phyloP scores from a whole-genome alignment of 371 early-diverging fungal genomes.

The Mucor circinelloides region DNA sequence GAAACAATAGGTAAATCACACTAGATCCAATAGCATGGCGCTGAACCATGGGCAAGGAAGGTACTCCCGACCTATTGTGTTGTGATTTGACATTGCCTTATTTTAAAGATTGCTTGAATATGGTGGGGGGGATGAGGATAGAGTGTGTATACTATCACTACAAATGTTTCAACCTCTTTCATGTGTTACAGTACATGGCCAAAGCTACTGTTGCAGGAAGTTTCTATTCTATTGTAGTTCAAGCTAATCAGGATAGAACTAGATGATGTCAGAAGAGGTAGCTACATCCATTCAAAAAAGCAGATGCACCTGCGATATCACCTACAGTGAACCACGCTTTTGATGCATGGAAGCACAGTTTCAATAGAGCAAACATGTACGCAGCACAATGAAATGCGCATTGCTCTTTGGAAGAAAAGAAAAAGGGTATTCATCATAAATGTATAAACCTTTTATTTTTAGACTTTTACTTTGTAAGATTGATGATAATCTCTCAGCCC shows the following conservation, averaged over 20 bases:
- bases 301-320: too few species aligned
- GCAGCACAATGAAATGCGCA: background rate
- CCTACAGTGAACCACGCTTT: too few species aligned
- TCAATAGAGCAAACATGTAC: background rate
- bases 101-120: too few species aligned
- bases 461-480: background rate
- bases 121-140: background rate
- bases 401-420: background rate
- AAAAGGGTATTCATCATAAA: background rate
- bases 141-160: background rate
- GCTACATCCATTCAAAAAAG: too few species aligned
- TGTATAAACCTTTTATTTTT: background rate
- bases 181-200: background rate
- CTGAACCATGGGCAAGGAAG: too few species aligned
- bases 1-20: background rate
- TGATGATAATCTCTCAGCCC: background rate
- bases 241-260: too few species aligned
- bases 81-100: too few species aligned
- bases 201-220: background rate
- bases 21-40: background rate
- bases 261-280: too few species aligned
- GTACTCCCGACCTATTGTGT: too few species aligned
- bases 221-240: too few species aligned
- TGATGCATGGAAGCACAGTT: background rate
- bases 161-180: background rate